These are phyloP conservation scores for Linnemannia hyalina DNA, from an alignment of 192 early-diverging fungal genomes.

Conservation along the genomic window DNA sequence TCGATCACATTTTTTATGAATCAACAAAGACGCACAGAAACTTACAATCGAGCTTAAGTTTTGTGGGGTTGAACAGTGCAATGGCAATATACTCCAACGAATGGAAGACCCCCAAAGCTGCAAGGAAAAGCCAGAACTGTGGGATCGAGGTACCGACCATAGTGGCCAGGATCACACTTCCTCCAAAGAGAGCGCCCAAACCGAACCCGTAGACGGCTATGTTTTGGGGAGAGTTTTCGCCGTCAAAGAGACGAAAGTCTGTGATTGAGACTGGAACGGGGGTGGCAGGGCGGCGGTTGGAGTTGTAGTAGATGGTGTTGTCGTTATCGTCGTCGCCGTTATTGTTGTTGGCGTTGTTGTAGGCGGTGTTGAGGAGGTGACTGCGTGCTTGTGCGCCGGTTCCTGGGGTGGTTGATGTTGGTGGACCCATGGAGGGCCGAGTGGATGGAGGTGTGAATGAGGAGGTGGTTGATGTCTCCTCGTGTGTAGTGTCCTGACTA, in stretches of 20 bases:
- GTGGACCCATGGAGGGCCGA: background rate
- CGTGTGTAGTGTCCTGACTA: constrained; percentile 22
- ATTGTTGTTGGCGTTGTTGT: constrained; percentile 13
- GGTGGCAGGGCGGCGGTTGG: background rate
- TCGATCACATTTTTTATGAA: background rate
- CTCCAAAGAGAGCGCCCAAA: constrained; percentile 74
- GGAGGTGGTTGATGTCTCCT: constrained; percentile 22
- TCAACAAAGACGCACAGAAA: background rate
- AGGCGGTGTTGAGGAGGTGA: constrained; percentile 3
- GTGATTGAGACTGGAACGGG: constrained; percentile 37
- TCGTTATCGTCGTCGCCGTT: too few relatives aligned
- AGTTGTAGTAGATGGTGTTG: constrained; percentile 5
- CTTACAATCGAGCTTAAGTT: constrained; percentile 80
- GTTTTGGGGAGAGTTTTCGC: constrained; percentile 82
- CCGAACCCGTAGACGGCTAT: constrained; percentile 81
- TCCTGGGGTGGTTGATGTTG: background rate
- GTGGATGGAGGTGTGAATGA: constrained; percentile 15
- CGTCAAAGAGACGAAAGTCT: constrained; percentile 71
- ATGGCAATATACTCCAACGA: constrained; percentile 89
- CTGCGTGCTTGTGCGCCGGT: background rate
- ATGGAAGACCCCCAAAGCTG: constrained; percentile 82
- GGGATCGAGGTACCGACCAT: constrained; percentile 49
- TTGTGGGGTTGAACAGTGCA: constrained; percentile 81
- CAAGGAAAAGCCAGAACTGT: constrained; percentile 77
- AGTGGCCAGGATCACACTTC: constrained; percentile 60